Base-by-base conservation (phyloP, 495 filamentous ascomycete genomes). In the Penicillium roqueforti region DNA sequence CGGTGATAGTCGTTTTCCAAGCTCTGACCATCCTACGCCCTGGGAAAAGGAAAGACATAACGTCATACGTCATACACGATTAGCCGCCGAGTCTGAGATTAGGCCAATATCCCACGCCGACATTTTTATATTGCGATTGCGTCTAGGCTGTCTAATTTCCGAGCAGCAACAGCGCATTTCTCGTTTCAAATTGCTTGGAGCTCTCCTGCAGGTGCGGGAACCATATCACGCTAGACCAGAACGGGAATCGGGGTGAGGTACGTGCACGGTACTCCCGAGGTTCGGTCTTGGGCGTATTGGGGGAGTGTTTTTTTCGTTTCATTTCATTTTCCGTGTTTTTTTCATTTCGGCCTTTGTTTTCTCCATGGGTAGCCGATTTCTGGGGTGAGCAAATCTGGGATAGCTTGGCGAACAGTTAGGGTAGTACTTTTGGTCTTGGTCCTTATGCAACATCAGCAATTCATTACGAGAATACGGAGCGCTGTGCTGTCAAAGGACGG, bases 401-500 rank as follows among this genome's bases (percentile, higher is more conserved):
- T 59, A 50, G 52, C 63, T 63, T 63, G 60, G 60, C 63, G 60
- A 61, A 61, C 22, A 40, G 44, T 44, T 18, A 46, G 42, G 29
- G 45, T 42, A 4, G 13, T 37, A 40, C 28, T 29, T 29, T 31
- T 11, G 28, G 3, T 13, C 4, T 11, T n/a, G n/a, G n/a, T n/a
- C n/a, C n/a, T n/a, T n/a, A n/a, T n/a, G n/a, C n/a, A n/a, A n/a
- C n/a, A n/a, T n/a, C n/a, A n/a, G n/a, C n/a, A n/a, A n/a, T n/a
- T n/a, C n/a, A n/a, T n/a, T n/a, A n/a, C n/a, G n/a, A n/a, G n/a
- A n/a, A n/a, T n/a, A n/a, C n/a, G n/a, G n/a, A n/a, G n/a, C n/a
- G n/a, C n/a, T n/a, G n/a, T n/a, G n/a, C n/a, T n/a, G n/a, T n/a
- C n/a, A n/a, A n/a, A n/a, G n/a, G n/a, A n/a, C n/a, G n/a, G n/a